phyloP scores from a whole-genome alignment of 73 alveolate species.

The Paramecium pentaurelia region DNA sequence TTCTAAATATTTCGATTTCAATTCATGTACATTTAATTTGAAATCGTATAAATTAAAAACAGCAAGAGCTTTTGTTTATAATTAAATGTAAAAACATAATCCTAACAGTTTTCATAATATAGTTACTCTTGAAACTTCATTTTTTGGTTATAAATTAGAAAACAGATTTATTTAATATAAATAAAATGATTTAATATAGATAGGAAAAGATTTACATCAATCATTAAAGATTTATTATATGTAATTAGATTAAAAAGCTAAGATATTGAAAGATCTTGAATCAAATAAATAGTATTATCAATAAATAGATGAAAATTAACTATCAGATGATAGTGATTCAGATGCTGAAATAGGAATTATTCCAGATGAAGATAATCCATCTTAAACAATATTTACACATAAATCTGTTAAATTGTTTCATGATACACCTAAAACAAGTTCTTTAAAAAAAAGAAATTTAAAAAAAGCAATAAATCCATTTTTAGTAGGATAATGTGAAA shows the following conservation, averaged over 20 bases:
- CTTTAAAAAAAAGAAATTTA: background rate
- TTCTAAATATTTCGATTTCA: slow-evolving; percentile 19
- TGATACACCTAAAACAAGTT: background rate
- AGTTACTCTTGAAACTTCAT: slow-evolving; percentile 58
- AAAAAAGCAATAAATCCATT: background rate
- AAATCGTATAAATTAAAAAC: slow-evolving; percentile 55
- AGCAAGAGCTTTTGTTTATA: slow-evolving; percentile 51
- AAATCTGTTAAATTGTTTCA: background rate
- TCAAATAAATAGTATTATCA: background rate
- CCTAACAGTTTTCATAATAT: slow-evolving; percentile 18
- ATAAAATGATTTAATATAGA: background rate
- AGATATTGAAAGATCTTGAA: background rate
- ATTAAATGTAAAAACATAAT: background rate
- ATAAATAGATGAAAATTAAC: background rate
- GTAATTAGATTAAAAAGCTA: background rate
- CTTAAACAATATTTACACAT: background rate
- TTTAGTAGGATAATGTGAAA: background rate
- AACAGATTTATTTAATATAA: background rate
- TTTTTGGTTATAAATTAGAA: slow-evolving; percentile 49
- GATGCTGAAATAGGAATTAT: background rate
- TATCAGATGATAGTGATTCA: background rate
- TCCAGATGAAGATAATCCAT: background rate
- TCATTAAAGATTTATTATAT: background rate
- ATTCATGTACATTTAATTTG: slow-evolving; percentile 40
- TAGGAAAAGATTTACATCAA: background rate